Evolutionary conservation across 1,284 basidiomycete species (phyloP).

Genomic region (Fomitiporia mediterranea): DNA sequence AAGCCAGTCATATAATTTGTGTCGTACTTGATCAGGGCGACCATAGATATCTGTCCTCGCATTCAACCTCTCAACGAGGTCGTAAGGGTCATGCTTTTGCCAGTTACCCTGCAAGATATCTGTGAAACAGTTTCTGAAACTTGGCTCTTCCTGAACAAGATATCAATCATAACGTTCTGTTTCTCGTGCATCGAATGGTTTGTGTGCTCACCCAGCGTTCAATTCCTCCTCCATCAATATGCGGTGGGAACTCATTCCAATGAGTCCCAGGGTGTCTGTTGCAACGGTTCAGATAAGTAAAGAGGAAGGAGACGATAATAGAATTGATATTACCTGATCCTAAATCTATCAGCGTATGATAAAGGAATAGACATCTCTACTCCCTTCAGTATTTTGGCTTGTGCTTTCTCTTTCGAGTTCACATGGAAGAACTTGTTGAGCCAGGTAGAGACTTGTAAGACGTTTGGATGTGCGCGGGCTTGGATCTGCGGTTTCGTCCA

Average conservation of each 20-base stretch:
- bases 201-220: conserved; percentile 58
- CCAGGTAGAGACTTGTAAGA: conserved; percentile 57
- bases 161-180: neutral
- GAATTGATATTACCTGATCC: conserved; percentile 42
- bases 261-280: conserved; percentile 58
- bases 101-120: conserved; percentile 68
- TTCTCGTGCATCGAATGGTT: neutral
- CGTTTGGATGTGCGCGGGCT: conserved; percentile 71
- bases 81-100: conserved; percentile 68
- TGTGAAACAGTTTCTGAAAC: conserved; percentile 61
- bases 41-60: conserved; percentile 60
- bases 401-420: neutral
- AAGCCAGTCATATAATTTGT: neutral
- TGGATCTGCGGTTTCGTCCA: conserved; percentile 69
- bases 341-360: conserved; percentile 77
- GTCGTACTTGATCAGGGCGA: conserved; percentile 48
- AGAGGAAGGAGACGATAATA: neutral
- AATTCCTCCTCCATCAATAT: conserved; percentile 77
- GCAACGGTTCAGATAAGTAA: neutral
- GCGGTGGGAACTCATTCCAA: conserved; percentile 69
- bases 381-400: conserved; percentile 37
- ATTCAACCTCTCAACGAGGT: conserved; percentile 55
- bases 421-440: conserved; percentile 59
- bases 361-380: conserved; percentile 68
- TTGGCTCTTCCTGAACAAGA: conserved; percentile 52